Evolutionary conservation across 2,329 filamentous ascomycete species (phyloP).

Genomic region (Colletotrichum sp.): DNA sequence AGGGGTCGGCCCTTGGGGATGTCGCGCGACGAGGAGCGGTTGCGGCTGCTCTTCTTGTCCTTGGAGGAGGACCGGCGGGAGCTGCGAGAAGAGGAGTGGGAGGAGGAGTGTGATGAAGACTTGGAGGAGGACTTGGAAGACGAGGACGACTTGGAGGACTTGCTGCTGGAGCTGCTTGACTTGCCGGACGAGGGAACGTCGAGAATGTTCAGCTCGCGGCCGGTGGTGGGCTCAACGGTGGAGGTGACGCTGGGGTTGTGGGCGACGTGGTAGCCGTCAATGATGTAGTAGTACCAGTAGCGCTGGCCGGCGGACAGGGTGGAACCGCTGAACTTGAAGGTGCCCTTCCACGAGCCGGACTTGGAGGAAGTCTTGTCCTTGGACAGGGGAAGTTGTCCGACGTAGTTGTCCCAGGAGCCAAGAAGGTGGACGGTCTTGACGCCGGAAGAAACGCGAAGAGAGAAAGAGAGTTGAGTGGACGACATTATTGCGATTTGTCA

Average conservation of each 20-base stretch:
- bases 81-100: conserved; percentile 50
- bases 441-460: conserved; percentile 92
- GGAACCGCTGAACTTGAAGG: conserved; percentile 90
- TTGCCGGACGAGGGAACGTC: conserved; percentile 72
- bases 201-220: conserved; percentile 96
- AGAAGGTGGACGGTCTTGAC: conserved; percentile 98
- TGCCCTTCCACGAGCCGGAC: conserved; percentile 91
- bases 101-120: conserved; percentile 49
- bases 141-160: conserved; percentile 34
- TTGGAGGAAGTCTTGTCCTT: conserved; percentile 85
- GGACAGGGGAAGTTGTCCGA: conserved; percentile 90
- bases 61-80: conserved; percentile 37
- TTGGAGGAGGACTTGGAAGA: conserved; percentile 43
- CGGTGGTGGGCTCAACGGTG: conserved; percentile 93
- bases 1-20: conserved; percentile 89
- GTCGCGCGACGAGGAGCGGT: conserved; percentile 59
- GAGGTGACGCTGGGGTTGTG: conserved; percentile 92
- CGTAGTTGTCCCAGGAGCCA: conserved; percentile 98
- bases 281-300: conserved; percentile 99
- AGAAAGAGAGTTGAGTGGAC: conserved; percentile 92
- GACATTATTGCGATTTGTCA: conserved; percentile 69
- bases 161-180: conserved; percentile 38
- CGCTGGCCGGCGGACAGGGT: conserved; percentile 87
- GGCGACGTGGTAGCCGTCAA: conserved; percentile 97
- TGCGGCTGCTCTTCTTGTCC: conserved; percentile 47